These are phyloP conservation scores for Gautieria morchelliformis DNA, from an alignment of 768 basidiomycete genomes.

Conservation along the genomic window DNA sequence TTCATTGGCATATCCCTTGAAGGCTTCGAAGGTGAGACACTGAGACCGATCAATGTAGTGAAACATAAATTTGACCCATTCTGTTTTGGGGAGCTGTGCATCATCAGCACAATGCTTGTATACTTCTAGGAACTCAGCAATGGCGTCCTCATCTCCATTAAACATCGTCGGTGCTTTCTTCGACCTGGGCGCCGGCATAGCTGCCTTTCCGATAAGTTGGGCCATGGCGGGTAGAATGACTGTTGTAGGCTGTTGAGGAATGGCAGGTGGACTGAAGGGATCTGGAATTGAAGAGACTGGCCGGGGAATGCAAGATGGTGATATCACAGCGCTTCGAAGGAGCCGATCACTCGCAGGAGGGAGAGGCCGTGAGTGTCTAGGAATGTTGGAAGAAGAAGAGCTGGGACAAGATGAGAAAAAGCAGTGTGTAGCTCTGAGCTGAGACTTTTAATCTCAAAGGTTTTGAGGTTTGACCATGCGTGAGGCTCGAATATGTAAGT, in stretches of 20 bases:
- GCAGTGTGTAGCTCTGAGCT: neutral
- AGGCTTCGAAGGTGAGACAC: neutral
- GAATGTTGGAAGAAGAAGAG: neutral
- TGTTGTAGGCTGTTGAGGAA: neutral
- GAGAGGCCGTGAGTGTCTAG: neutral
- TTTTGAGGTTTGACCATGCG: neutral
- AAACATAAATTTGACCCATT: neutral
- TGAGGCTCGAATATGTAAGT: slow-evolving; percentile 1
- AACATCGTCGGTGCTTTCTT: neutral
- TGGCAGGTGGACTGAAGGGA: too few species aligned
- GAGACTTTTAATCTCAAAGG: neutral
- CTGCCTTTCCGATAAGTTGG: neutral
- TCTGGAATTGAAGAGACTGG: neutral
- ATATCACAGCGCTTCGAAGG: neutral
- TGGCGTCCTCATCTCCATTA: neutral
- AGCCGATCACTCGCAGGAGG: neutral
- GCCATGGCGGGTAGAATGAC: neutral
- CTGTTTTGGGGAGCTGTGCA: too few species aligned
- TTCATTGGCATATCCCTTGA: neutral
- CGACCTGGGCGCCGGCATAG: neutral
- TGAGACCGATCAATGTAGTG: neutral
- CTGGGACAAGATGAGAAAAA: neutral
- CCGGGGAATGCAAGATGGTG: neutral
- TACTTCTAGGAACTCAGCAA: slow-evolving; percentile 1
- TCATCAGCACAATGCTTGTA: neutral